Evolutionary conservation across 169 alveolate genomes (phyloP).

Genomic region (Plasmodium gonderi): DNA sequence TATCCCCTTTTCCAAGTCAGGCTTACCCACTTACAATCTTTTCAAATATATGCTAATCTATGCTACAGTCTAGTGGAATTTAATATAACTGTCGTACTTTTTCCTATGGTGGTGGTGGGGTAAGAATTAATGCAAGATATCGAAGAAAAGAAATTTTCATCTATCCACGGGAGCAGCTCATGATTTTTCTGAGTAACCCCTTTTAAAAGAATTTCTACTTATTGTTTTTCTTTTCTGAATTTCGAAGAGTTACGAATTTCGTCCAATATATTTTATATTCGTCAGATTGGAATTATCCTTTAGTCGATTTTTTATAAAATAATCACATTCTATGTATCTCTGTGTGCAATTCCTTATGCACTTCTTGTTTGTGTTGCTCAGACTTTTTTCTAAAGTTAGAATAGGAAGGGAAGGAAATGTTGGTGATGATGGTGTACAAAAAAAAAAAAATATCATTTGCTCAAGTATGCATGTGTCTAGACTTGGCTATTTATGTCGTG

Average conservation of each 20-base stretch:
- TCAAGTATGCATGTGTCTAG: no score
- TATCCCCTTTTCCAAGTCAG: no score
- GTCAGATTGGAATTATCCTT: constrained; percentile 21
- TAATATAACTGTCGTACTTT: no score
- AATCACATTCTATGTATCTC: constrained; percentile 52
- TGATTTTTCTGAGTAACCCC: neutral
- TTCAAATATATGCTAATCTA: no score
- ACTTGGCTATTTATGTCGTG: no score
- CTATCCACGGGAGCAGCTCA: neutral
- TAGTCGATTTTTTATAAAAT: constrained; percentile 55
- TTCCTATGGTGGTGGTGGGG: no score
- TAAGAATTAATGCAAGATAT: no score
- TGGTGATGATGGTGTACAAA: neutral
- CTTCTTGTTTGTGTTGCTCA: constrained; percentile 60
- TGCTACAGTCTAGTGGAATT: no score
- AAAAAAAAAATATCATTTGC: neutral
- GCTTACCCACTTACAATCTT: no score
- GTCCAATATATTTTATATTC: constrained; percentile 4
- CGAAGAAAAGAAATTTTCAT: no score
- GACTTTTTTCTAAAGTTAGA: constrained; percentile 41
- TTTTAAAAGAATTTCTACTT: neutral
- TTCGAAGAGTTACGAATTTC: neutral
- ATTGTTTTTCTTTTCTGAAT: neutral
- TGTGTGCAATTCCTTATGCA: constrained; percentile 73
- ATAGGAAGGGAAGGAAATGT: neutral